Percentiles rank a stretch among this genome's conserved stretches.
These are phyloP conservation scores for Vaccinium macrocarpon DNA, from an alignment of 148 eudicot species.

Conservation along the genomic window DNA sequence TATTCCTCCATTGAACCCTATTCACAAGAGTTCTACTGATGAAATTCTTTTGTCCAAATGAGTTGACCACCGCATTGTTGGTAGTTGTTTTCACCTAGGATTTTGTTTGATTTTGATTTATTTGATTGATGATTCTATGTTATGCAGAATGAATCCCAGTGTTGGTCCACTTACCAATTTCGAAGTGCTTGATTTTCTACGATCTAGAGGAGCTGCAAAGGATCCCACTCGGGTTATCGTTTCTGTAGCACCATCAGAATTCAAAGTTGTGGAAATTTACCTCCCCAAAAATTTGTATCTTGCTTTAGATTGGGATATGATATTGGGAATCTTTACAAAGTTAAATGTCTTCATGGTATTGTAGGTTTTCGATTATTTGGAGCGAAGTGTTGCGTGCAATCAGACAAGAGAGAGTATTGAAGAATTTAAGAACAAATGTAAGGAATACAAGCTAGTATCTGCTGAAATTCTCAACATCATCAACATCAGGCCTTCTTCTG, in stretches of 20 bases:
- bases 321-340: background rate
- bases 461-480: conserved; percentile 68
- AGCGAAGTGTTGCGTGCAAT: conserved; percentile 50
- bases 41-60: background rate
- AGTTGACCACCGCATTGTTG: background rate
- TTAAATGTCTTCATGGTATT: conserved; percentile 16
- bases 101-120: background rate
- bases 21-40: background rate
- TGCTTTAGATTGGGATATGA: background rate
- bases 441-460: conserved; percentile 50
- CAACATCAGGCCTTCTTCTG: conserved; percentile 58
- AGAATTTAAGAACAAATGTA: conserved; percentile 42
- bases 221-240: conserved; percentile 46
- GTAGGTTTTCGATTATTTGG: conserved; percentile 84
- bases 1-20: background rate
- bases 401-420: conserved; percentile 57
- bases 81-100: background rate
- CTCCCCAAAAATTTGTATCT: background rate
- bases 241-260: conserved; percentile 51
- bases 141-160: conserved; percentile 32
- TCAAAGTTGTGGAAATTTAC: conserved; percentile 36
- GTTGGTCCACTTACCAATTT: conserved; percentile 47
- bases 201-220: conserved; percentile 51
- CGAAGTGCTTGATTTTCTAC: conserved; percentile 49
- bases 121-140: background rate